A percentile compares a stretch with the other conserved stretches of the same genome.
Evolutionary conservation across 2,329 filamentous ascomycete species (phyloP).

Genomic region (Helminthosporium solani): DNA sequence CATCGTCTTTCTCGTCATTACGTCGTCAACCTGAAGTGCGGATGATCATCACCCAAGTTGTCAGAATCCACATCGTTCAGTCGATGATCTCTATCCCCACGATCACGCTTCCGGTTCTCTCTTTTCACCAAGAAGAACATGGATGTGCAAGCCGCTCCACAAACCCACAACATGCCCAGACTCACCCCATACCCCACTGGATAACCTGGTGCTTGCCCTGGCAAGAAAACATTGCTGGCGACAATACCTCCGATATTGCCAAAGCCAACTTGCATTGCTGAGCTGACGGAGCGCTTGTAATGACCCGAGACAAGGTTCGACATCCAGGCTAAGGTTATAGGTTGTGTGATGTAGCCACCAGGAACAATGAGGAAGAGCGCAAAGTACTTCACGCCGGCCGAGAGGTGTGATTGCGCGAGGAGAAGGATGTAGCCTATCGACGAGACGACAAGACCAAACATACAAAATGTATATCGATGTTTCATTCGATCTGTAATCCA

Average conservation of each 20-base stretch:
- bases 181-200: conserved; percentile 52
- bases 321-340: conserved; percentile 58
- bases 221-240: conserved; percentile 52
- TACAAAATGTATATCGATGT: conserved; percentile 56
- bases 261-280: conserved; percentile 50
- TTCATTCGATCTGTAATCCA: conserved; percentile 52
- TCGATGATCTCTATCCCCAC: conserved; percentile 50
- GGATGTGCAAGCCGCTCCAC: conserved; percentile 45
- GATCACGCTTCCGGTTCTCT: conserved; percentile 52
- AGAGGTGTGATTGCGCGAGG: conserved; percentile 48
- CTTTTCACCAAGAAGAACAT: conserved; percentile 44
- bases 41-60: conserved; percentile 56
- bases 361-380: conserved; percentile 57
- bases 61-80: conserved; percentile 45
- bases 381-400: conserved; percentile 53
- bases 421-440: conserved; percentile 59
- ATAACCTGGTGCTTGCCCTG: conserved; percentile 49
- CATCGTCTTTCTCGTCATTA: no score
- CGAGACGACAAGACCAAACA: conserved; percentile 50
- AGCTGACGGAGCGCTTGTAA: conserved; percentile 56
- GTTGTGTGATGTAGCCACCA: conserved; percentile 57
- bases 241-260: conserved; percentile 55
- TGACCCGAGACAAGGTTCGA: conserved; percentile 59
- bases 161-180: conserved; percentile 53
- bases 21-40: conserved; percentile 49